Evolutionary conservation across 2,329 filamentous ascomycete species (phyloP), one percentile per base, ranked within the genome.

Genomic region (Emergomyces pasteurianus): DNA sequence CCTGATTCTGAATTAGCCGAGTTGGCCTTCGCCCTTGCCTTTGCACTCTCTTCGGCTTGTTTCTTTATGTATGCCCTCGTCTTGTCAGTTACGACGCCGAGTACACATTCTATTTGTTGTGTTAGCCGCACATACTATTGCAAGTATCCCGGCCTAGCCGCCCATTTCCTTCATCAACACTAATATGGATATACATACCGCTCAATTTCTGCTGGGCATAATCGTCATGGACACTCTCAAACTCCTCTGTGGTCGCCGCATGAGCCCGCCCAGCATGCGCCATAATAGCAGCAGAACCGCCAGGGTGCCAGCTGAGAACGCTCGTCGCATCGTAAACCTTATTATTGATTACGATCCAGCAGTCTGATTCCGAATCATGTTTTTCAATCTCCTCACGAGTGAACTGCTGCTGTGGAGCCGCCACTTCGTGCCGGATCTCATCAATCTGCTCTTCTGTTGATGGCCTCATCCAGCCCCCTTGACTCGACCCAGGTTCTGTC

Each of bases 331-430:
- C 78, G 61, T 81, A 81, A 0, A 81, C 79, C 53, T 79, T 81
- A 7, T 74, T 75, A 60, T 81, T 77, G 3, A 82, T 71, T 0
- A 81, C 77, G n/a, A 83, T 73, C 80, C 80, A 82, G 64, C 79
- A 80, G 62, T 82, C 79, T 23, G 77, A 68, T 53, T 77, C 73
- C 5, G 65, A 74, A 38, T 75, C 71, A 62, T 82, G 80, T 60
- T 77, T 81, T 66, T 81, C 79, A 46, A 83, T 79, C 67, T 82
- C 80, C 57, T 81, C 70, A 3, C 79, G 70, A 0, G 79, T 82
- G 62, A 82, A 82, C 60, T 81, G 74, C 62, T 80, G 81, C 63
- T 78, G 70, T 0, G 80, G 79, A 0, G 74, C 72, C 1, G 74
- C 73, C 2, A 72, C 73, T 52, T 78, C 70, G 47, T 78, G 77